phyloP scores from a whole-genome alignment of 768 basidiomycete genomes.

The Boletus patriciae region DNA sequence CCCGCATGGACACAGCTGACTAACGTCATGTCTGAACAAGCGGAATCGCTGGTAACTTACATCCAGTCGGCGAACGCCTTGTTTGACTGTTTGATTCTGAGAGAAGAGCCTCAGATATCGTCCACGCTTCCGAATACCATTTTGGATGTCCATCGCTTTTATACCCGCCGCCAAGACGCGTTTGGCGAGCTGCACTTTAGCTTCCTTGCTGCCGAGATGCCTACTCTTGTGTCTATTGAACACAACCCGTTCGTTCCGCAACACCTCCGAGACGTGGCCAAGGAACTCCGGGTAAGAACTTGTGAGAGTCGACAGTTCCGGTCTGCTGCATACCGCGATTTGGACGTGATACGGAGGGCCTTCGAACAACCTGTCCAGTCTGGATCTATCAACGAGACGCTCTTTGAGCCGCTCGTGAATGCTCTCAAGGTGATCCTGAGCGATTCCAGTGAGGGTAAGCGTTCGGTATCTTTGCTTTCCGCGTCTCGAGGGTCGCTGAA shows the following conservation, averaged over 20 bases:
- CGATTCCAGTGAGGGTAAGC: conserved; percentile 58
- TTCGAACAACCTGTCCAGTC: conserved; percentile 64
- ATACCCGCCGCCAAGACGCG: conserved; percentile 66
- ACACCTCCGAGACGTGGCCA: conserved; percentile 48
- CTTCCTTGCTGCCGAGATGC: conserved; percentile 60
- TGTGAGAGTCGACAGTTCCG: conserved; percentile 70
- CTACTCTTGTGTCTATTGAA: conserved; percentile 70
- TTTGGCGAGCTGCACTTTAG: conserved; percentile 68
- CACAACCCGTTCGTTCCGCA: conserved; percentile 53
- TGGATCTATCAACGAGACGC: conserved; percentile 45
- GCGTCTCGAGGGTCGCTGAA: not conserved
- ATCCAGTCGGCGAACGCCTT: conserved; percentile 64
- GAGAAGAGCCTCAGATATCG: conserved; percentile 45
- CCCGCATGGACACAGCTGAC: conserved; percentile 71
- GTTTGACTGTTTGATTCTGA: conserved; percentile 59
- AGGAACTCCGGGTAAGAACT: conserved; percentile 53
- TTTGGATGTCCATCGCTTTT: conserved; percentile 66
- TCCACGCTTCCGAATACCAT: conserved; percentile 47
- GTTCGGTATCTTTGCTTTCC: not conserved
- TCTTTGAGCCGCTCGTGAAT: conserved; percentile 62
- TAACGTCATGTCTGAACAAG: conserved; percentile 37
- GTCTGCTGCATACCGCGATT: conserved; percentile 71
- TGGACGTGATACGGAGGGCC: conserved; percentile 65
- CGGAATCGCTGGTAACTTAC: conserved; percentile 47
- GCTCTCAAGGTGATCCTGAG: conserved; percentile 67